Percentiles rank a stretch among this genome's conserved stretches.
phyloP scores from a whole-genome alignment of 2,329 filamentous ascomycete species.

The Stachybotrys chartarum region DNA sequence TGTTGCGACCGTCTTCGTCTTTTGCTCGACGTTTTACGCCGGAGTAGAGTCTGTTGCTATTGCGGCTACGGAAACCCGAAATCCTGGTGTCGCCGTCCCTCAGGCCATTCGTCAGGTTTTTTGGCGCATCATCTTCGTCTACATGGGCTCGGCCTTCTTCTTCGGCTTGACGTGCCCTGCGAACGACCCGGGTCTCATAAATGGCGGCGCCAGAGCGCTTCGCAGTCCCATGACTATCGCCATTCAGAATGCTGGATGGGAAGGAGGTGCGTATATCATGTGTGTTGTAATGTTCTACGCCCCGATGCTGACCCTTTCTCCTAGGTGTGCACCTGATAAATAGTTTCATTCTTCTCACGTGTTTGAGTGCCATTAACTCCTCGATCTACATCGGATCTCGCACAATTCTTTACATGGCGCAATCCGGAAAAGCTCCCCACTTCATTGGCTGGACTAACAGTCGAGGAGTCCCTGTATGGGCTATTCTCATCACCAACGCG shows the following conservation, averaged over 20 bases:
- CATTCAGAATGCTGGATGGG: slow-evolving; percentile 66
- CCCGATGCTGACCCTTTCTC: not conserved
- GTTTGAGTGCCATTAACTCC: slow-evolving; percentile 64
- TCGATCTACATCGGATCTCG: slow-evolving; percentile 73
- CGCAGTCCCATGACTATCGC: slow-evolving; percentile 69
- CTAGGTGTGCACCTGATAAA: slow-evolving; percentile 64
- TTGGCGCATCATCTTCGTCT: slow-evolving; percentile 54
- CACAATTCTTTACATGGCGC: slow-evolving; percentile 69
- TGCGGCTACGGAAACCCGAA: slow-evolving; percentile 53
- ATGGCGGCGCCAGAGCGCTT: slow-evolving; percentile 54
- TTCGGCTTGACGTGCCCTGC: slow-evolving; percentile 68
- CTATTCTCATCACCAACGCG: slow-evolving; percentile 60
- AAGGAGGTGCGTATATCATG: slow-evolving; percentile 39
- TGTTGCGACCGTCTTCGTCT: slow-evolving; percentile 60
- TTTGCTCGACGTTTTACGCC: slow-evolving; percentile 63
- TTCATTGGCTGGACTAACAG: slow-evolving; percentile 62
- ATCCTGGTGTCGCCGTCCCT: slow-evolving; percentile 48
- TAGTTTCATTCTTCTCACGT: slow-evolving; percentile 67
- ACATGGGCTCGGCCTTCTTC: slow-evolving; percentile 67
- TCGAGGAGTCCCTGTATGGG: slow-evolving; percentile 54
- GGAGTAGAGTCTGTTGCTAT: slow-evolving; percentile 60
- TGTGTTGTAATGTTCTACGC: not conserved
- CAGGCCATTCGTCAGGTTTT: slow-evolving; percentile 54
- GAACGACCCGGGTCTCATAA: slow-evolving; percentile 56
- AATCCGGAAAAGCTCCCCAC: slow-evolving; percentile 62